Evolutionary conservation across 768 basidiomycete species (phyloP).

Genomic region (Tulasnella sp.): DNA sequence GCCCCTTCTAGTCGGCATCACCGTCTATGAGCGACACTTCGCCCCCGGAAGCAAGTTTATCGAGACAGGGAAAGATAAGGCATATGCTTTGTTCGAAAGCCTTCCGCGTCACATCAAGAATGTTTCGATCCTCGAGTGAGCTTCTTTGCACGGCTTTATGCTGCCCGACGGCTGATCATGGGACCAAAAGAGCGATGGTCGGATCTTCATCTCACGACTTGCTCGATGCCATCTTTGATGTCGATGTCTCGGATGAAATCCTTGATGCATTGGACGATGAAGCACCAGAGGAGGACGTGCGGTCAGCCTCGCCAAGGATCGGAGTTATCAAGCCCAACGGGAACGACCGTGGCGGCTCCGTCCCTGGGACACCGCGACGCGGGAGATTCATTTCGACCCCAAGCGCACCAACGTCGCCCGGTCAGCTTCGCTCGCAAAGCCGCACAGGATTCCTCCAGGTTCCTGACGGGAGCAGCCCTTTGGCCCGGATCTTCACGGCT

Average conservation of each 20-base stretch:
- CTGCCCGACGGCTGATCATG: background rate
- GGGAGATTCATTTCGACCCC: slow-evolving; percentile 3
- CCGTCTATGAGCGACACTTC: slow-evolving; percentile 69
- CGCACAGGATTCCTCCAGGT: slow-evolving; percentile 23
- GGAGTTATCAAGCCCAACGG: slow-evolving; percentile 25
- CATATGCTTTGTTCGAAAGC: slow-evolving; percentile 51
- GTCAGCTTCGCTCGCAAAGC: background rate
- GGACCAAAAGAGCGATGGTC: slow-evolving; percentile 42
- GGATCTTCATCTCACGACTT: slow-evolving; percentile 59
- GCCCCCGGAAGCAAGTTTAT: slow-evolving; percentile 44
- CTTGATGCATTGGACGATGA: slow-evolving; percentile 8
- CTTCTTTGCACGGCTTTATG: background rate
- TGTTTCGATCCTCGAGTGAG: slow-evolving; percentile 57
- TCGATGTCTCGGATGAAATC: slow-evolving; percentile 34
- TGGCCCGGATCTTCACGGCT: slow-evolving; percentile 19
- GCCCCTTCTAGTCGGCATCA: slow-evolving; percentile 68
- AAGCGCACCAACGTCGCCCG: slow-evolving; percentile 3
- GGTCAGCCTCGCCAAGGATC: slow-evolving; percentile 4
- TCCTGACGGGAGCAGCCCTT: slow-evolving; percentile 12
- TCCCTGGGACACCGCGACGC: slow-evolving; percentile 32
- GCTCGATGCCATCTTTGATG: slow-evolving; percentile 73
- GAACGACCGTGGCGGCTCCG: slow-evolving; percentile 26
- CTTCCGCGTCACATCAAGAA: slow-evolving; percentile 65
- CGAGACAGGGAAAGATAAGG: slow-evolving; percentile 46
- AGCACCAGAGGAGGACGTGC: slow-evolving; percentile 13